Base-by-base conservation (phyloP, 1,139 yeast genomes). In the Ogataea hybrid region DNA sequence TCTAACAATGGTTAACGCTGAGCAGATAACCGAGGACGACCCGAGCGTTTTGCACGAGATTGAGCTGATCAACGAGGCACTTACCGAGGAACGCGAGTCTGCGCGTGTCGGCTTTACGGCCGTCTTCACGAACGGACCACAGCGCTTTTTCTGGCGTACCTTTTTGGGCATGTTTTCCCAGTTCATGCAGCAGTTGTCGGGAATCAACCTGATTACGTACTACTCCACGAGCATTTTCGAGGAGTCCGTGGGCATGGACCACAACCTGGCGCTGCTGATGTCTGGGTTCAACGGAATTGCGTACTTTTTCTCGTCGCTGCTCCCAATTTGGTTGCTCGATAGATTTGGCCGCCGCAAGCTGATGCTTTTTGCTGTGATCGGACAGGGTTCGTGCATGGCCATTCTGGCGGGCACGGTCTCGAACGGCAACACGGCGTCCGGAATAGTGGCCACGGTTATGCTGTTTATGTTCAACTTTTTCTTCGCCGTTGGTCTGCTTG, bases 221-320 rank as follows among this genome's bases (percentile, higher is more conserved):
- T 76, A 76, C 51, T 79, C 80, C 0, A 80, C 81, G 1, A 55
- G 74, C 69, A 78, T 75, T 28, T 76, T 75, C 53, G 70, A 65
- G 42, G 67, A 71, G 50, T 41, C 45, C 9, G 49, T 46, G 11
- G 49, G 49, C 25, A 43, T 46, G 49, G 36, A 43, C 16, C 49
- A 41, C 32, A 46, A 43, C 40, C 33, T 46, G 35, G 49, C 49
- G 5, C 40, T 78, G 61, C 68, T 79, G 51, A 64, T 79, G 58
- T 84, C 84, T 52, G 85, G 85, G 65, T 81, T 79, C 32, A 75
- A 77, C 52, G 71, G 83, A 18, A 77, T 81, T 38, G 67, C 79
- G 39, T 84, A 83, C 53, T 76, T 83, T 16, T 48, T 81, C 28
- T 71, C 79, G 38, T 78, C 88, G 27, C 68, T 78, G 52, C 81